Conservation (phyloP, 805 yeast species). For the Grigorovia jiainica region DNA sequence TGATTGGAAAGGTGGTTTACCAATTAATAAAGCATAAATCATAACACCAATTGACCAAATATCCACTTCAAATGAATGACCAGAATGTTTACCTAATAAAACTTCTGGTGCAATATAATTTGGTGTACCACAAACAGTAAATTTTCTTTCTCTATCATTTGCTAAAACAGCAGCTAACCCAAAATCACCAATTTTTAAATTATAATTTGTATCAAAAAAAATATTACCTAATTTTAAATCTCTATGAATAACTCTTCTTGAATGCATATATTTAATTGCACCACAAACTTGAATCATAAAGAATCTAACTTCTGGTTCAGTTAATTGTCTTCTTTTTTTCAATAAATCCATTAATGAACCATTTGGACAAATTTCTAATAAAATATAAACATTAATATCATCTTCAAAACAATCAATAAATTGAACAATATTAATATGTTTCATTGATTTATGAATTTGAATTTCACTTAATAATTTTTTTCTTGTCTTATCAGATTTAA, state of each 20-base stretch:
- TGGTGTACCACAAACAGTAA: conserved; percentile 97
- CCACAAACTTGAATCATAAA: conserved; percentile 90
- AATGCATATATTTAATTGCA: conserved; percentile 87
- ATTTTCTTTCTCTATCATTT: conserved; percentile 61
- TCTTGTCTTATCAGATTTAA: conserved; percentile 82
- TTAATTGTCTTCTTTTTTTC: conserved; percentile 70
- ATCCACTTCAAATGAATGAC: conserved; percentile 92
- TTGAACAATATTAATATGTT: conserved; percentile 83
- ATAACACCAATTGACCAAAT: conserved; percentile 97
- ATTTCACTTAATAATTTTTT: conserved; percentile 80
- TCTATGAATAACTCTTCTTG: conserved; percentile 87
- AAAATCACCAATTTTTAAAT: conserved; percentile 92
- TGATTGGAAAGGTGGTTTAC: conserved; percentile 97
- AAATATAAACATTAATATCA: conserved; percentile 83
- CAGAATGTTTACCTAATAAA: conserved; percentile 73
- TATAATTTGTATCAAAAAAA: conserved; percentile 88
- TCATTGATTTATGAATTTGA: conserved; percentile 84
- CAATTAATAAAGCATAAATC: conserved; percentile 84
- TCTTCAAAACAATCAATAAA: conserved; percentile 97
- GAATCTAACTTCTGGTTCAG: conserved; percentile 86
- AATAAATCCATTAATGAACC: conserved; percentile 90
- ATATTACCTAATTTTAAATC: conserved; percentile 94
- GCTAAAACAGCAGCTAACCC: conserved; percentile 95
- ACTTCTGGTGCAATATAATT: conserved; percentile 98
- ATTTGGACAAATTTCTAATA: conserved; percentile 90